These are phyloP conservation scores for Beauveria caledonica DNA, from an alignment of 2,329 filamentous ascomycete species.

Conservation along the genomic window DNA sequence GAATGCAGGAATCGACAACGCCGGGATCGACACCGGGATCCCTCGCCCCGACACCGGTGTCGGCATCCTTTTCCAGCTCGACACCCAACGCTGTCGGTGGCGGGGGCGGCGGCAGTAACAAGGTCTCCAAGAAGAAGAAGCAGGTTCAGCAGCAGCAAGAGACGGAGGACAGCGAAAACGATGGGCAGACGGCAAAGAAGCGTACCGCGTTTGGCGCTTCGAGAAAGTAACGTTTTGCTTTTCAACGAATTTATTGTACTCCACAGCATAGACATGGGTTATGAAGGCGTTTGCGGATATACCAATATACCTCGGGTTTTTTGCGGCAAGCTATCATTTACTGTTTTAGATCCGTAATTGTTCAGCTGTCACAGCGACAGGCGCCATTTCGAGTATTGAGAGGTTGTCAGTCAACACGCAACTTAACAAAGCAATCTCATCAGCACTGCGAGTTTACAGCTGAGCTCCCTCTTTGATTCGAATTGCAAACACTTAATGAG, in stretches of 20 bases:
- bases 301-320: neutral
- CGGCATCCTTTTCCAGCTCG: slow-evolving; percentile 40
- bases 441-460: too few species aligned
- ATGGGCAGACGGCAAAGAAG: slow-evolving; percentile 44
- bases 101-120: slow-evolving; percentile 34
- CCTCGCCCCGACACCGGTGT: slow-evolving; percentile 46
- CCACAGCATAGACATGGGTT: neutral
- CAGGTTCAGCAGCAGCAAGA: slow-evolving; percentile 17
- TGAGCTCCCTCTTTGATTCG: too few species aligned
- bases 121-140: slow-evolving; percentile 46
- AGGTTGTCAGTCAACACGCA: too few species aligned
- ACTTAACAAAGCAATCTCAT: too few species aligned
- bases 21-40: slow-evolving; percentile 39
- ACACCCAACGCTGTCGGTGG: slow-evolving; percentile 39
- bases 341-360: too few species aligned
- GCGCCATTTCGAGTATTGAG: too few species aligned
- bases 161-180: slow-evolving; percentile 50
- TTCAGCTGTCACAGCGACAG: too few species aligned
- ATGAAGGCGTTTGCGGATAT: slow-evolving; percentile 5
- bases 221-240: slow-evolving; percentile 32
- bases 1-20: slow-evolving; percentile 32
- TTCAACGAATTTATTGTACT: neutral
- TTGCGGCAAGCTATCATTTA: neutral
- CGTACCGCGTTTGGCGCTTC: slow-evolving; percentile 50
- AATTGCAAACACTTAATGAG: too few species aligned